Evolutionary conservation across 257 asterid genomes (phyloP).

Genomic region (Parsonsia alboflavescens): DNA sequence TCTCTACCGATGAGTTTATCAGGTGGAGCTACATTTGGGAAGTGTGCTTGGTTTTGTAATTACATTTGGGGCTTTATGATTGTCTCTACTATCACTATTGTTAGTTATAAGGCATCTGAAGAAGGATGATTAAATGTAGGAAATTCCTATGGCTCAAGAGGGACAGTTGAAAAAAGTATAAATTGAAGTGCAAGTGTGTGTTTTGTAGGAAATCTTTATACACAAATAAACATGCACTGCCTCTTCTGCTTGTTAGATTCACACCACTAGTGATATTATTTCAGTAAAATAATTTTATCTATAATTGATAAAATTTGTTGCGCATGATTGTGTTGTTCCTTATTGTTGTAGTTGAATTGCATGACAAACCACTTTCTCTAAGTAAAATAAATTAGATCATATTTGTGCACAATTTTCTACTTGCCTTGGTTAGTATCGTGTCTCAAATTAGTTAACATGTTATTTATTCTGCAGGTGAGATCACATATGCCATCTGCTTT

Average conservation of each 20-base stretch:
- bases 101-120: neutral
- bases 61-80: neutral
- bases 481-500: constrained; percentile 45
- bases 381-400: neutral
- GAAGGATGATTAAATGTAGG: neutral
- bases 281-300: neutral
- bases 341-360: neutral
- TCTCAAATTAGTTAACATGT: neutral
- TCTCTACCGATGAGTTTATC: neutral
- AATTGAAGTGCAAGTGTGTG: neutral
- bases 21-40: neutral
- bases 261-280: neutral
- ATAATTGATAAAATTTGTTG: neutral
- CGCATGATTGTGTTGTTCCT: neutral
- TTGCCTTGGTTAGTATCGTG: neutral
- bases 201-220: neutral
- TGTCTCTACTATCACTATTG: neutral
- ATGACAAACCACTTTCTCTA: neutral
- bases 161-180: neutral
- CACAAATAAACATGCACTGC: neutral
- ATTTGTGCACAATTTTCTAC: neutral
- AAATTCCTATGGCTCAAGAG: neutral
- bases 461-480: constrained; percentile 28
- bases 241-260: neutral
- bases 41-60: neutral